Evolutionary conservation across 805 yeast species (phyloP).

Genomic region (Suhomyces kilbournensis): DNA sequence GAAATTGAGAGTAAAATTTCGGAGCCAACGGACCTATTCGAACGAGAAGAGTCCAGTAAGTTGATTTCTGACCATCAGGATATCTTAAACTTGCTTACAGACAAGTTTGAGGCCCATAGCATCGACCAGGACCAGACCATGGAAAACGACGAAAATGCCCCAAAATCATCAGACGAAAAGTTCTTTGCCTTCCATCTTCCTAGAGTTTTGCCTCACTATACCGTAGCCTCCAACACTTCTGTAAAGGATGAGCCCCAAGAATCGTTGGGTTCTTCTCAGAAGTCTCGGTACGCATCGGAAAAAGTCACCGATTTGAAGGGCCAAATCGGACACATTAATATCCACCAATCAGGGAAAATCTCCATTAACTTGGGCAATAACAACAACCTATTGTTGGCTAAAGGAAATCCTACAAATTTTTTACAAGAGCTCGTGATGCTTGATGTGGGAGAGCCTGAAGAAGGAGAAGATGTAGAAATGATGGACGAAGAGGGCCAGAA

Average conservation of each 20-base stretch:
- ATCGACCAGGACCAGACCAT: slow-evolving; percentile 14
- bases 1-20: slow-evolving; percentile 27
- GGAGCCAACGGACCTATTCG: slow-evolving; percentile 27
- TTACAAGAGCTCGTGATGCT: slow-evolving; percentile 69
- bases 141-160: slow-evolving; percentile 3
- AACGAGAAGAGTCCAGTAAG: slow-evolving; percentile 29
- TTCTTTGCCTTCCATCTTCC: slow-evolving; percentile 51
- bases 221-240: slow-evolving; percentile 4
- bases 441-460: slow-evolving; percentile 27
- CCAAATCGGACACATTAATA: slow-evolving; percentile 65
- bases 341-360: slow-evolving; percentile 81
- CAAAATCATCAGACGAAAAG: slow-evolving; percentile 4
- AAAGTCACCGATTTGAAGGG: slow-evolving; percentile 39
- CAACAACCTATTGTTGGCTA: slow-evolving; percentile 58
- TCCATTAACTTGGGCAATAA: slow-evolving; percentile 72
- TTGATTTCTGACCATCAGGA: slow-evolving; percentile 29
- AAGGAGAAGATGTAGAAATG: slow-evolving; percentile 29
- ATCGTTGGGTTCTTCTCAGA: neutral
- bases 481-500: slow-evolving; percentile 19
- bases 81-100: slow-evolving; percentile 26
- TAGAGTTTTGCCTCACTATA: slow-evolving; percentile 40
- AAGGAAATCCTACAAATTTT: slow-evolving; percentile 67
- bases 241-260: slow-evolving; percentile 6
- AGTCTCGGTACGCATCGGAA: neutral
- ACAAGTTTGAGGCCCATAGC: slow-evolving; percentile 15